These are phyloP conservation scores for Corchorus capsularis DNA, from an alignment of 345 rosid species.

Conservation along the genomic window DNA sequence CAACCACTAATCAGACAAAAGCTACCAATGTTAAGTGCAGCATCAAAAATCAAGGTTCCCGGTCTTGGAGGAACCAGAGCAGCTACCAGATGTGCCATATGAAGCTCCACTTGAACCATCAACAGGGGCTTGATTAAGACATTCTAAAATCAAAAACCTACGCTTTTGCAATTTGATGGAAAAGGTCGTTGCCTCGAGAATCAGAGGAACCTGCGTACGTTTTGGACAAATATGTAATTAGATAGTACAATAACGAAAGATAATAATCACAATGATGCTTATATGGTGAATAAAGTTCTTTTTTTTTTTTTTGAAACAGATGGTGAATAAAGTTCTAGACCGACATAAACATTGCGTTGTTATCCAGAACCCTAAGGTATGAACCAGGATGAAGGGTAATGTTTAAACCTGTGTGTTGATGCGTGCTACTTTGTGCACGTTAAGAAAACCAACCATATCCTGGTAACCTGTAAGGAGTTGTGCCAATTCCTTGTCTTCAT, in stretches of 20 bases:
- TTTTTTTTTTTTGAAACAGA: too few species aligned
- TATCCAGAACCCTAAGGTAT: background rate
- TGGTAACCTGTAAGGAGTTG: slow-evolving; percentile 85
- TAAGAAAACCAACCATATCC: slow-evolving; percentile 91
- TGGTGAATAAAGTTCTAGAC: background rate
- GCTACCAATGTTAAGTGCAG: slow-evolving; percentile 1
- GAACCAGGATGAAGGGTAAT: background rate
- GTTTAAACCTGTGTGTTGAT: slow-evolving; percentile 73
- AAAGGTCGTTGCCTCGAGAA: slow-evolving; percentile 82
- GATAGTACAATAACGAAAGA: background rate
- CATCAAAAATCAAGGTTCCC: slow-evolving; percentile 70
- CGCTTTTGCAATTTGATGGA: slow-evolving; percentile 86
- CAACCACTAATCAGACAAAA: too few species aligned
- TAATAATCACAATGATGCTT: background rate
- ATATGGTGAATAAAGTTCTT: background rate
- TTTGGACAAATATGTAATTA: background rate
- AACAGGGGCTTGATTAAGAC: slow-evolving; percentile 92
- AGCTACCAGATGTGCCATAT: slow-evolving; percentile 67
- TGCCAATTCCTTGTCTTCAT: slow-evolving; percentile 81
- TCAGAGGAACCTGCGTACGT: slow-evolving; percentile 65
- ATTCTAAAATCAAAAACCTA: slow-evolving; percentile 73
- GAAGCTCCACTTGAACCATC: slow-evolving; percentile 90
- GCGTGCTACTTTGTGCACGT: slow-evolving; percentile 77
- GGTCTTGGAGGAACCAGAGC: slow-evolving; percentile 61
- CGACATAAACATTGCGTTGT: background rate